Percentiles rank a stretch among this genome's conserved stretches.
These are phyloP conservation scores for Plectosphaerella cucumerina DNA, from an alignment of 2,329 filamentous ascomycete genomes.

Conservation along the genomic window DNA sequence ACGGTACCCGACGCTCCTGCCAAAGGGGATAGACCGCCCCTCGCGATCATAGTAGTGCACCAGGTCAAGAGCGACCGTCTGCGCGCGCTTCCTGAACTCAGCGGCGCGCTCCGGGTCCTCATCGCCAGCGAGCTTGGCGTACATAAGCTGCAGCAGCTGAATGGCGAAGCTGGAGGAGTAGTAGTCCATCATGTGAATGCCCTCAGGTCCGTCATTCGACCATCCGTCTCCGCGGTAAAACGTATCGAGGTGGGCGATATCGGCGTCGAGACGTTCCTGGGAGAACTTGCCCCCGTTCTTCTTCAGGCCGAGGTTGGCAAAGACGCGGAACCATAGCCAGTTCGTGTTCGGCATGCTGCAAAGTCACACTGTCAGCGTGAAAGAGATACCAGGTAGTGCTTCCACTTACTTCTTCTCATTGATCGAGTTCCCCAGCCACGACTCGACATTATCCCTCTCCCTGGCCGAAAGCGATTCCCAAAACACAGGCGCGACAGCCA, in stretches of 20 bases:
- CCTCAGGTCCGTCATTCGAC: constrained; percentile 77
- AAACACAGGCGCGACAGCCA: constrained; percentile 63
- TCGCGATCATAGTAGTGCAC: constrained; percentile 72
- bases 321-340: constrained; percentile 81
- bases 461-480: constrained; percentile 62
- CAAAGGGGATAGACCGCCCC: constrained; percentile 71
- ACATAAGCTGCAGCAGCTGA: constrained; percentile 73
- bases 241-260: constrained; percentile 74
- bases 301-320: constrained; percentile 74
- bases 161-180: constrained; percentile 82
- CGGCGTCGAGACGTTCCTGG: constrained; percentile 63
- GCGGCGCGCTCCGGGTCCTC: constrained; percentile 61
- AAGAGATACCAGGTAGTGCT: no score
- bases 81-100: constrained; percentile 66
- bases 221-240: constrained; percentile 80
- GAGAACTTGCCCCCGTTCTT: constrained; percentile 71
- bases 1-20: constrained; percentile 74
- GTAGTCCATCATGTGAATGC: constrained; percentile 81
- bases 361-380: no score
- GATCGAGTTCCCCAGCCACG: constrained; percentile 69
- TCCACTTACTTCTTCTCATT: constrained; percentile 65
- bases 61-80: constrained; percentile 64
- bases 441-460: constrained; percentile 63
- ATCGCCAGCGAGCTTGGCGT: constrained; percentile 65
- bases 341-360: constrained; percentile 64